Evolutionary conservation across 1,284 basidiomycete species (phyloP).

Genomic region (Moniliophthora roreri): DNA sequence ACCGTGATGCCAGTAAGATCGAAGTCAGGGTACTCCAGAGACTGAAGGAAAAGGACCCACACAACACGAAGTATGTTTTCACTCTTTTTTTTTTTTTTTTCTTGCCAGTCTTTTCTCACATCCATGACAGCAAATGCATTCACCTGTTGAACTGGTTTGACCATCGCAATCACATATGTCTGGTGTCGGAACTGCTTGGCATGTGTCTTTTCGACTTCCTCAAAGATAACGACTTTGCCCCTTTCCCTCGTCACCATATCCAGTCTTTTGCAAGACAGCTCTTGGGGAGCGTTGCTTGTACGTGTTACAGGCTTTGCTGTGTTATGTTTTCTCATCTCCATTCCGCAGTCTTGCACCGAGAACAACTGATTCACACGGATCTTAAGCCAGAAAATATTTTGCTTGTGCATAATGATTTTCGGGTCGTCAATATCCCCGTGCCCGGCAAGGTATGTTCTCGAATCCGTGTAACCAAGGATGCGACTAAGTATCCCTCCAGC

Average conservation of each 20-base stretch:
- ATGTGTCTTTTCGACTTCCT: constrained; percentile 99
- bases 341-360: constrained; percentile 81
- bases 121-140: constrained; percentile 85
- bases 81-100: constrained; percentile 14
- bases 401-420: constrained; percentile 85
- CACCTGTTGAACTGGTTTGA: constrained; percentile 95
- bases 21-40: constrained; percentile 95
- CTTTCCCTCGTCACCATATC: constrained; percentile 95
- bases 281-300: constrained; percentile 92
- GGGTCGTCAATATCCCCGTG: constrained; percentile 53
- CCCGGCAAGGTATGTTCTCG: constrained; percentile 52
- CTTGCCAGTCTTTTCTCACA: constrained; percentile 18
- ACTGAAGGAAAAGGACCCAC: constrained; percentile 88
- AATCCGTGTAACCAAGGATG: constrained; percentile 3
- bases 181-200: constrained; percentile 94
- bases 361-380: constrained; percentile 96
- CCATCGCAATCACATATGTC: constrained; percentile 96
- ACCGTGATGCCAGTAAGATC: constrained; percentile 98
- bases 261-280: constrained; percentile 95
- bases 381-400: constrained; percentile 99
- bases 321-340: constrained; percentile 15
- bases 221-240: constrained; percentile 96
- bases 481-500: constrained; percentile 35
- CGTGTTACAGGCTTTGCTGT: constrained; percentile 32
- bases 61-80: constrained; percentile 80